Evolutionary conservation across 2,329 filamentous ascomycete genomes (phyloP).

Genomic region (Ceratocystiopsis brevicomis): DNA sequence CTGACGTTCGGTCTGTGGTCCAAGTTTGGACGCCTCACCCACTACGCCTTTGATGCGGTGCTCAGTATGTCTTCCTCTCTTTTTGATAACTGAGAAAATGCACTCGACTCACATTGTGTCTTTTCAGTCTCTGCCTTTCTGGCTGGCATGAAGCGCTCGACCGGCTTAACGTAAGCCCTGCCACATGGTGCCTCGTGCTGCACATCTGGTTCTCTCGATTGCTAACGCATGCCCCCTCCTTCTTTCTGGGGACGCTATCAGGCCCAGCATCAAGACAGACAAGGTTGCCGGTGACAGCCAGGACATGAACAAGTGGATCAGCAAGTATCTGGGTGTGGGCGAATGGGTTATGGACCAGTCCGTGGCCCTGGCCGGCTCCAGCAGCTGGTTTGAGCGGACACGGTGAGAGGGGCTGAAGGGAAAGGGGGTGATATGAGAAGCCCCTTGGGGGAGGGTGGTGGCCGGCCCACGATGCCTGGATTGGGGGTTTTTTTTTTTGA

Average conservation of each 20-base stretch:
- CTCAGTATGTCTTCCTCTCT: slow-evolving; percentile 41
- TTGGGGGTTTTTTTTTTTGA: background rate
- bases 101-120: too few relatives aligned
- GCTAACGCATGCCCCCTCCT: slow-evolving; percentile 24
- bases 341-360: slow-evolving; percentile 98
- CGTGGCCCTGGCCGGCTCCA: slow-evolving; percentile 74
- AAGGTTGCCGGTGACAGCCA: slow-evolving; percentile 62
- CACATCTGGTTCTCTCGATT: background rate
- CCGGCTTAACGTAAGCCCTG: slow-evolving; percentile 77
- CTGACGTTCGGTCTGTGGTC: slow-evolving; percentile 49
- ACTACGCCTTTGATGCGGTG: slow-evolving; percentile 93
- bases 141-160: slow-evolving; percentile 92
- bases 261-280: slow-evolving; percentile 72
- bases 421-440: too few relatives aligned
- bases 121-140: slow-evolving; percentile 75
- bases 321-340: slow-evolving; percentile 82
- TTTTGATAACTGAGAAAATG: too few relatives aligned
- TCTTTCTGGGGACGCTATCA: slow-evolving; percentile 21
- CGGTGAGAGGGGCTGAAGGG: slow-evolving; percentile 27
- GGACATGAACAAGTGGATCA: slow-evolving; percentile 71
- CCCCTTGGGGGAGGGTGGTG: background rate
- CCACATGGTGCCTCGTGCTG: too few relatives aligned
- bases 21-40: slow-evolving; percentile 81
- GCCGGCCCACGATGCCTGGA: too few relatives aligned
- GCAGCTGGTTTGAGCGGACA: slow-evolving; percentile 78